Evolutionary conservation across 441 rosid genomes (phyloP).

Genomic region (Aleurites moluccanus): DNA sequence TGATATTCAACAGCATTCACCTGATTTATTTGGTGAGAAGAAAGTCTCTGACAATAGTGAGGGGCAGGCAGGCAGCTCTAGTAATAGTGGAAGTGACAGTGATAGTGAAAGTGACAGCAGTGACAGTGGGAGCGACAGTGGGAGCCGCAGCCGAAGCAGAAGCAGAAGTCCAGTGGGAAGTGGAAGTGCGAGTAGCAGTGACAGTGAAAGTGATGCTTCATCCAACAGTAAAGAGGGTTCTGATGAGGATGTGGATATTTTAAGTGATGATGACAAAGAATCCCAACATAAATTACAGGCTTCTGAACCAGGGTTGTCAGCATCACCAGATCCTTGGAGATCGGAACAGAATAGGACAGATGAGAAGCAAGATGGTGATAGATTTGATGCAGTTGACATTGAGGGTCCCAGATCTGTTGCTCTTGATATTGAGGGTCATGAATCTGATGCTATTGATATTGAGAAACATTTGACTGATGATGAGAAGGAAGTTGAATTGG

Average conservation of each 20-base stretch:
- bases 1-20: slow-evolving; percentile 58
- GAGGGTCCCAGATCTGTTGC: slow-evolving; percentile 53
- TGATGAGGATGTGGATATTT: slow-evolving; percentile 96
- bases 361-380: slow-evolving; percentile 50
- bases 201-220: slow-evolving; percentile 89
- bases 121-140: slow-evolving; percentile 67
- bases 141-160: slow-evolving; percentile 47
- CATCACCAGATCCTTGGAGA: slow-evolving; percentile 37
- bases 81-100: slow-evolving; percentile 82
- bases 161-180: slow-evolving; percentile 57
- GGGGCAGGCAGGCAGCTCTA: slow-evolving; percentile 71
- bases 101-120: slow-evolving; percentile 72
- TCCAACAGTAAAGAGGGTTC: slow-evolving; percentile 85
- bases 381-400: slow-evolving; percentile 48
- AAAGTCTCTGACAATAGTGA: slow-evolving; percentile 65
- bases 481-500: slow-evolving; percentile 52
- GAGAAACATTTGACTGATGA: slow-evolving; percentile 60
- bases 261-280: slow-evolving; percentile 82
- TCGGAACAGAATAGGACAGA: slow-evolving; percentile 37
- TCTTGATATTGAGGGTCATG: slow-evolving; percentile 56
- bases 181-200: slow-evolving; percentile 83
- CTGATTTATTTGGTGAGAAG: slow-evolving; percentile 63
- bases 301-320: slow-evolving; percentile 36
- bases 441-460: slow-evolving; percentile 49
- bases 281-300: slow-evolving; percentile 41